Evolutionary conservation across 1,139 yeast genomes (phyloP), one percentile per base, ranked within the genome.

Genomic region (Eremothecium cymbalariae): DNA sequence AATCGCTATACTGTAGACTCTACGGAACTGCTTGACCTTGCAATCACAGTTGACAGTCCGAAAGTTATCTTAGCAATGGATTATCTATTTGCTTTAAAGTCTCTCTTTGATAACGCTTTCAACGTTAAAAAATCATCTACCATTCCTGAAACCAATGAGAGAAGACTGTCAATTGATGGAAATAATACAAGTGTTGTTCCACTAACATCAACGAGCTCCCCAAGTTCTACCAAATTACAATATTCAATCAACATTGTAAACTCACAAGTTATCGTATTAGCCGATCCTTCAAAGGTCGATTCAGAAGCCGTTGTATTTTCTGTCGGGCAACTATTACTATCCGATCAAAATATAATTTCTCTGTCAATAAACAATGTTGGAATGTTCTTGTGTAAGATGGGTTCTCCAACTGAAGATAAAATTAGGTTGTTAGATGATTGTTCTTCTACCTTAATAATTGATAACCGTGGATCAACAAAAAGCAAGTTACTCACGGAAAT

Each of bases 221-320:
- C 21, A 6, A n/a, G 19, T 15, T 15, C 18, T 11, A 34, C 36
- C 6, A 51, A 43, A 28, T 51, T 67, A 40, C 77, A 78, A 2
- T 77, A 74, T 51, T 72, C 86, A 1, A 55, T 88, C 14, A 84
- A 82, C 50, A 61, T 90, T 31, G 74, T 76, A n/a, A 78, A 84
- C 39, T 80, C 93, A 0, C 82, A 94, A 0, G 66, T 90, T 12
- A 74, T 84, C 23, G 59, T 93, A 24, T 62, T 93, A 33, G 95
- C 95, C 0, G 85, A 88, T 53, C 84, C 95, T 1, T 68, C 80
- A 2, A 64, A 68, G 8, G 53, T 59, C 2, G 71, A 77, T 43
- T 75, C 95, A 0, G 94, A 88, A 48, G 98, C 98, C 0, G 70
- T 90, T 40, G 95, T 90, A 1, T 81, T 90, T 59, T 83, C 84